Conservation (phyloP, 2,329 filamentous ascomycete species). For the Blumeria graminis region DNA sequence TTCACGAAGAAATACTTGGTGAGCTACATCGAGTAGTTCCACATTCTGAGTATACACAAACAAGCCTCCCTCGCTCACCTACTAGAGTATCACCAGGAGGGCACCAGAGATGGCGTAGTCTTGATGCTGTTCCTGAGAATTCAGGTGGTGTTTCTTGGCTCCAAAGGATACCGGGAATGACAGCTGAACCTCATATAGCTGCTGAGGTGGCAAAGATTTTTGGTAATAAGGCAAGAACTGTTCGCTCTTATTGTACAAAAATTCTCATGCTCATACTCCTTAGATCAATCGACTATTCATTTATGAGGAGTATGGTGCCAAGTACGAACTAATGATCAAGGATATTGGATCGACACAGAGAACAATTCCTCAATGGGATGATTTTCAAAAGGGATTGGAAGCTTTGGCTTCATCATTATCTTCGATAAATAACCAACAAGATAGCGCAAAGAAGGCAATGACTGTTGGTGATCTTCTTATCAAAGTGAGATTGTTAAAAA, state of each 20-base stretch:
- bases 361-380: constrained; percentile 47
- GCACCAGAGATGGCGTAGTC: constrained; percentile 24
- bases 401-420: constrained; percentile 51
- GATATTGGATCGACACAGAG: constrained; percentile 48
- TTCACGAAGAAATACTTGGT: constrained; percentile 61
- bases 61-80: constrained; percentile 12
- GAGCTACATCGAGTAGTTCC: constrained; percentile 51
- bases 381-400: constrained; percentile 69
- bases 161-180: constrained; percentile 24
- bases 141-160: constrained; percentile 19
- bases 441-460: constrained; percentile 47
- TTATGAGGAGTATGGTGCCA: constrained; percentile 81
- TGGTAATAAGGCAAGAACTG: constrained; percentile 25
- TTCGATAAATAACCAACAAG: constrained; percentile 38
- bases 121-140: constrained; percentile 15
- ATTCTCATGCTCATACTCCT: not conserved
- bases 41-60: constrained; percentile 35
- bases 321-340: constrained; percentile 65
- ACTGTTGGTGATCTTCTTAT: constrained; percentile 72
- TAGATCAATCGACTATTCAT: constrained; percentile 62
- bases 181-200: constrained; percentile 32
- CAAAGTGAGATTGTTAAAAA: constrained; percentile 32
- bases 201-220: constrained; percentile 38
- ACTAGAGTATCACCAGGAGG: constrained; percentile 4
- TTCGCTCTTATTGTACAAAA: constrained; percentile 1